Evolutionary conservation across 768 basidiomycete genomes (phyloP), one percentile per base, ranked within the genome.

Genomic region (Termitomyces sp.): DNA sequence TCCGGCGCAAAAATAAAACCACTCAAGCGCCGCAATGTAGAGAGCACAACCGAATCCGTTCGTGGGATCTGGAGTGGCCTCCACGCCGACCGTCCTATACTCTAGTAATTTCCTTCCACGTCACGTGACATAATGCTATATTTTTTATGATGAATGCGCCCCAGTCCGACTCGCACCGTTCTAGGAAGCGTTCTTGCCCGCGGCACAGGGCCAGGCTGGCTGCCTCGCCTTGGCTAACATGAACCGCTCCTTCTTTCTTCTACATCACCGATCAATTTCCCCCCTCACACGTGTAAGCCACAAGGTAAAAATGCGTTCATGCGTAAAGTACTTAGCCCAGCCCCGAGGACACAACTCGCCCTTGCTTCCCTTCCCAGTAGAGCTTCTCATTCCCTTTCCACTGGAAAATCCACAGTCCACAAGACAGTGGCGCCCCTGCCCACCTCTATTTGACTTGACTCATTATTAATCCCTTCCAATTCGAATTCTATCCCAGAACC

Each of bases 51-150:
- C 47, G 89, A 91, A 72, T 80, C 90, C 16, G 78, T 89, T 10
- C 84, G 93, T 67, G 93, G 93, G 50, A 90, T 94, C 59, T 94
- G 91, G 92, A 89, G 87, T 66, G 91, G 92, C 18, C 71, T 94
- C 58, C 93, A 95, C 62, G 88, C 88, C 60, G 82, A 85, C 63
- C 81, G 85, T 53, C 85, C 88, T 16, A 52, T 62, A 50, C 50
- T 57, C 58, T 57, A 56, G 25, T n/a, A n/a, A n/a, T n/a, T n/a
- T n/a, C n/a, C n/a, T n/a, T 10, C 7, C 6, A 62, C 36, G 57
- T 66, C 71, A 70, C 71, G 70, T 71, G 70, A 69, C 45, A 52
- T 54, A 55, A 46, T 42, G 43, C 36, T 22, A 15, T 29, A 45
- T 56, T 36, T 38, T 29, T 47, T 15, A 43, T 40, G 43, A 25